A percentile compares a stretch with the other conserved stretches of the same genome.
phyloP scores from a whole-genome alignment of 805 yeast genomes.

The Teunomyces aglyptinius region DNA sequence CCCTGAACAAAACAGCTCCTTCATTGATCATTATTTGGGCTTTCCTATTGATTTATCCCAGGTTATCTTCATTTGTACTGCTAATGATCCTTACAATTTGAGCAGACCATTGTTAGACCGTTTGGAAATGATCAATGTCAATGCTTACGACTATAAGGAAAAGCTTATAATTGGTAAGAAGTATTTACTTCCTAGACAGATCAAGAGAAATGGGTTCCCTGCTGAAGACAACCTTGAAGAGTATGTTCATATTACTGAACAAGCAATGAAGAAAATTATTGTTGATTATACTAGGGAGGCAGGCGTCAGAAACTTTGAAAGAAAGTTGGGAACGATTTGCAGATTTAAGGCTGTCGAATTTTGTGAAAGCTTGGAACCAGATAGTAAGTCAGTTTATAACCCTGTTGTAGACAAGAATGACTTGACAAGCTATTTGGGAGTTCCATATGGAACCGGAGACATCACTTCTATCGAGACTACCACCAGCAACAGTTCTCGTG shows the following conservation, averaged over 20 bases:
- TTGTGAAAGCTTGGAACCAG: constrained; percentile 29
- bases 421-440: constrained; percentile 66
- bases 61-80: constrained; percentile 80
- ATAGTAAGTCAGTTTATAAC: constrained; percentile 24
- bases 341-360: constrained; percentile 79
- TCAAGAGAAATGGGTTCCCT: constrained; percentile 62
- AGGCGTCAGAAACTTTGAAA: constrained; percentile 79
- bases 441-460: constrained; percentile 46
- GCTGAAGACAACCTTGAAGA: constrained; percentile 19
- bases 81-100: constrained; percentile 69
- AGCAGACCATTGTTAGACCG: constrained; percentile 79
- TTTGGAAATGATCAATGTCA: constrained; percentile 74
- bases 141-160: constrained; percentile 79
- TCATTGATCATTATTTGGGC: constrained; percentile 80
- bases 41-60: constrained; percentile 84
- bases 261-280: constrained; percentile 60
- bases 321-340: constrained; percentile 72
- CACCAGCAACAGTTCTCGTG: constrained; percentile 55
- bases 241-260: constrained; percentile 47
- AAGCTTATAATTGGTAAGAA: constrained; percentile 68
- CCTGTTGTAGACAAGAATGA: constrained; percentile 51
- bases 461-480: constrained; percentile 24
- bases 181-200: constrained; percentile 74
- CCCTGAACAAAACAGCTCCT: constrained; percentile 80
- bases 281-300: constrained; percentile 77